Percentiles rank a stretch among this genome's conserved stretches.
Conservation (phyloP, 2,329 filamentous ascomycete species). For the Alternaria metachromatica region DNA sequence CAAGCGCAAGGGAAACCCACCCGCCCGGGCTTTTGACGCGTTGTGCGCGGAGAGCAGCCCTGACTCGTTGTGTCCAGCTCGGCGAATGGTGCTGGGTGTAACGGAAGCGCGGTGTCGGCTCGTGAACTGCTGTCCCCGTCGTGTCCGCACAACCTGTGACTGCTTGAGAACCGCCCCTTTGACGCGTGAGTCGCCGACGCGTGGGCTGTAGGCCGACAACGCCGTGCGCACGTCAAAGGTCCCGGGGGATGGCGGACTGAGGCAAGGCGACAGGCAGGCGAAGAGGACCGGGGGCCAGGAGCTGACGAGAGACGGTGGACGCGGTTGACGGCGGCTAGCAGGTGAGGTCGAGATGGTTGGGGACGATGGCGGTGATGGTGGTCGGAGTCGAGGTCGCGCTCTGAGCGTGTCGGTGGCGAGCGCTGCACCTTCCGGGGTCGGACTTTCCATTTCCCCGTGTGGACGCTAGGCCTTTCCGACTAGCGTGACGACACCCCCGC, state of each 20-base stretch:
- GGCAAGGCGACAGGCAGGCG: constrained; percentile 1
- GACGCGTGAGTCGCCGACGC: constrained; percentile 11
- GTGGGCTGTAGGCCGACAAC: constrained; percentile 12
- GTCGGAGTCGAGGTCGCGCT: not conserved
- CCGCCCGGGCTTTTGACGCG: constrained; percentile 22
- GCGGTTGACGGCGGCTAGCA: not conserved
- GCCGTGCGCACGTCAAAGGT: constrained; percentile 12
- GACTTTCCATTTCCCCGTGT: not conserved
- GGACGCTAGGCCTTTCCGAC: not conserved
- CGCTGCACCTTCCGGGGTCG: not conserved
- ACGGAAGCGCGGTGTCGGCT: not conserved
- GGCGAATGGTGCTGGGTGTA: not conserved
- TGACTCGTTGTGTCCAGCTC: constrained; percentile 9
- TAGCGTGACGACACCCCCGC: too few species aligned
- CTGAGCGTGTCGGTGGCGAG: not conserved
- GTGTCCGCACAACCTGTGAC: constrained; percentile 11
- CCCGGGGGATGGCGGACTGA: constrained; percentile 24
- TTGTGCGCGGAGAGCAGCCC: constrained; percentile 17
- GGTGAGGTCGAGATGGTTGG: not conserved
- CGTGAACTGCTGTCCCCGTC: constrained; percentile 11
- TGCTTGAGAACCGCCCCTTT: constrained; percentile 21
- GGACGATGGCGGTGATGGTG: too few species aligned
- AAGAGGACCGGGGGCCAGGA: constrained; percentile 5
- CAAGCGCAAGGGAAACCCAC: constrained; percentile 16
- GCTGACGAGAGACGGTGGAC: not conserved